Conservation (phyloP, 129 eudicot genomes). For the Rutidosis leptorrhynchoides region DNA sequence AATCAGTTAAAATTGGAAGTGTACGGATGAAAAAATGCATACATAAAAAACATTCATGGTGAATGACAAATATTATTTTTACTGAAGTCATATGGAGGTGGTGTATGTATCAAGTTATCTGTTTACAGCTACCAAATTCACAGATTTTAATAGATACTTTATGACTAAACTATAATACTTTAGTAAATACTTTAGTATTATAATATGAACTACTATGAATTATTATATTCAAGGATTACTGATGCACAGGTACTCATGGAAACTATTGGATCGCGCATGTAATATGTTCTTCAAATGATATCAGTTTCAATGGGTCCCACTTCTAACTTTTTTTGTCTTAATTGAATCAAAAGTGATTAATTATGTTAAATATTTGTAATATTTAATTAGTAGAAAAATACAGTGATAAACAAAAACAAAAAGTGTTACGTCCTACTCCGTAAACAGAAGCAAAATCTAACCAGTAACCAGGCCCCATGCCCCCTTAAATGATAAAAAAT, state of each 20-base stretch:
- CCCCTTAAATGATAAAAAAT: background rate
- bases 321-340: conserved; percentile 10
- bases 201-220: background rate
- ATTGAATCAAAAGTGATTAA: conserved; percentile 14
- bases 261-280: conserved; percentile 46
- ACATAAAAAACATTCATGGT: no score
- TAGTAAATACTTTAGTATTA: background rate
- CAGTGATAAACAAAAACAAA: conserved; percentile 3
- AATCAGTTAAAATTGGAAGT: no score
- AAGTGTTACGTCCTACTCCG: conserved; percentile 24
- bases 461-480: conserved; percentile 12
- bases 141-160: background rate
- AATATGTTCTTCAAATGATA: conserved; percentile 10
- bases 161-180: background rate
- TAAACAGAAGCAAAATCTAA: conserved; percentile 33
- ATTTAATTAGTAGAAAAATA: no score
- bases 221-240: background rate
- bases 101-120: background rate
- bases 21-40: no score
- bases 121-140: background rate
- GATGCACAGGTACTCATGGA: conserved; percentile 26
- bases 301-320: conserved; percentile 22
- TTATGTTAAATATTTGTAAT: no score
- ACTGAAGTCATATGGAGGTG: background rate
- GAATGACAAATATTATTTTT: background rate